Evolutionary conservation across 768 basidiomycete genomes (phyloP), one percentile per base, ranked within the genome.

Genomic region (Pleurotus tuoliensis): DNA sequence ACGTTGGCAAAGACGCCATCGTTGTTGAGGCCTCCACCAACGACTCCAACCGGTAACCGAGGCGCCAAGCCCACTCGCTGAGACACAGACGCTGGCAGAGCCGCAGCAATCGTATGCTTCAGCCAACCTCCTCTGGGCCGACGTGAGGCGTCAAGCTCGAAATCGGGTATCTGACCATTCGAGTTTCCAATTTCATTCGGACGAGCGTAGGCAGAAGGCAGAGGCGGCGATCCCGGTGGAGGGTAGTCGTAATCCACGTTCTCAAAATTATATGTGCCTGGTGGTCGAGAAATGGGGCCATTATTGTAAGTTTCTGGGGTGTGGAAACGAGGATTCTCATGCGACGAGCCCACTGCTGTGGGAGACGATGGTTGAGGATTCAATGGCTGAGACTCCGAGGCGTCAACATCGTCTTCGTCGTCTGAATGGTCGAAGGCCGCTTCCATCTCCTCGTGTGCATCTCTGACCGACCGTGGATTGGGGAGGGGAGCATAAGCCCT

Each of bases 1-100:
- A 98, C 84, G 69, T 98, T 98, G 30, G 86, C 89, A 70, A 98
- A 98, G 18, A 98, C 95, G 15, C 95, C 96, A 58, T 95, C 94
- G 62, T 94, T 94, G 48, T 78, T 72, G 9, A 76, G 76, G 6
- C 89, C 90, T 37, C 84, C 82, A 25, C 90, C 90, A 4, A 89
- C 67, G 18, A 70, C 71, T 13, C 79, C 78, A 20, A 71, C 66
- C 37, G 75, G 72, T 39, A 67, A 65, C 61, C 69, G 60, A 55
- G 75, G 61, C 30, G 63, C 68, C 24, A 83, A 59, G n/a, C 81
- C 78, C 3, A 83, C 62, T 53, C 73, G 79, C 13, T 75, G 70
- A 18, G 75, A 65, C 43, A 82, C 74, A 48, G 76, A 72, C n/a
- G 69, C 66, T 9, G 90, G 87, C 18, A 90, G 70, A n/a, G 87